A percentile compares a stretch with the other conserved stretches of the same genome.
Evolutionary conservation across 1,284 basidiomycete species (phyloP).

Genomic region (Trichosporon coremiiforme): DNA sequence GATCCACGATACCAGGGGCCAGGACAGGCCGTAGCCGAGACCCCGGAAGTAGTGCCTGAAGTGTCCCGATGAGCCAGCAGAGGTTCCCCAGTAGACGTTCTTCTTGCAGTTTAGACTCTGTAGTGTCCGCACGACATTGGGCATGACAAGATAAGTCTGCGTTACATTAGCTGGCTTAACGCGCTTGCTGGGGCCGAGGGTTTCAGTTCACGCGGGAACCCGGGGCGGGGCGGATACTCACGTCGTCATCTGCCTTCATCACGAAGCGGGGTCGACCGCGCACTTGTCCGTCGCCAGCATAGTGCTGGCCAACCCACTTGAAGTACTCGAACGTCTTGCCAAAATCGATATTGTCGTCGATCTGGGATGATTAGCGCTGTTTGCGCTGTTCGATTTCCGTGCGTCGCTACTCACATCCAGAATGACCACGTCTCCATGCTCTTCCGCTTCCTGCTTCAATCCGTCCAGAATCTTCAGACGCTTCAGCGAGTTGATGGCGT

Average conservation of each 20-base stretch:
- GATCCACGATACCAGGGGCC: constrained; percentile 57
- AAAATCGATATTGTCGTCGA: constrained; percentile 56
- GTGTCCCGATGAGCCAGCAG: constrained; percentile 50
- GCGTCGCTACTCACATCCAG: constrained; percentile 43
- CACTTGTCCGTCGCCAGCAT: constrained; percentile 46
- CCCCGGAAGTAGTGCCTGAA: constrained; percentile 57
- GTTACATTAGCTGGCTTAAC: not conserved
- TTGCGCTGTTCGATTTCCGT: not conserved
- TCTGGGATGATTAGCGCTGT: constrained; percentile 33
- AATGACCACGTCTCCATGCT: constrained; percentile 55
- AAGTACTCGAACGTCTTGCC: constrained; percentile 58
- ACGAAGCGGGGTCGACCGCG: constrained; percentile 56
- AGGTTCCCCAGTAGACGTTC: constrained; percentile 58
- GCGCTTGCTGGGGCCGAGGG: not conserved
- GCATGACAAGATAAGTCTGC: constrained; percentile 57
- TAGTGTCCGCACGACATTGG: constrained; percentile 55
- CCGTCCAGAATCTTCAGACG: constrained; percentile 22
- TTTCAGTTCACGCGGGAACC: not conserved
- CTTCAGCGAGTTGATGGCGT: constrained; percentile 7
- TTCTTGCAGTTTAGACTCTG: constrained; percentile 52
- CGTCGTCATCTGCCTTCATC: constrained; percentile 58
- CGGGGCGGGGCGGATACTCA: constrained; percentile 33
- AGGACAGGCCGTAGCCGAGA: constrained; percentile 57
- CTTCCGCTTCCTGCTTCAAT: constrained; percentile 44
- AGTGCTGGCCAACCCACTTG: constrained; percentile 54